Evolutionary conservation across 768 basidiomycete genomes (phyloP), one percentile per base, ranked within the genome.

Genomic region (Inosperma sp.): DNA sequence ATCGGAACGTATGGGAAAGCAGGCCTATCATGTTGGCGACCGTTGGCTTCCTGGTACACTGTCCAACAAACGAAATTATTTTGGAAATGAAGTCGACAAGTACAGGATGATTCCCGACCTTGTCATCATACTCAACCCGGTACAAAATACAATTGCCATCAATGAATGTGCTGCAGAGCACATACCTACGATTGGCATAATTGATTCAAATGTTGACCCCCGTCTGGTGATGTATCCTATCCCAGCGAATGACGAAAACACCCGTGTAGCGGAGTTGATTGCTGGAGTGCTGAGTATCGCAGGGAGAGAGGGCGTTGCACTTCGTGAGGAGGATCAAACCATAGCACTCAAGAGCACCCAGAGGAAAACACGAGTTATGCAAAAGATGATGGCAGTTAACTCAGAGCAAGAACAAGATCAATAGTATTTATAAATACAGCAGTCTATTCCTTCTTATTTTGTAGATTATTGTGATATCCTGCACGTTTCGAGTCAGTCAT

Each of bases 151-250:
- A 56, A 84, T 83, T 56, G 90, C 91, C 13, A 88, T 98, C 60
- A 83, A 87, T 48, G 96, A 99, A 72, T 94, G 92, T 60, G 91
- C 92, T 13, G 75, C 84, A 49, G 79, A 86, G 54, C 86, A 94
- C 62, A 80, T 98, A 49, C 96, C 96, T 0, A 98, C 96, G 1
- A 83, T 98, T 53, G 96, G 86, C 27, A 84, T 98, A 53, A 82
- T 94, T 48, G 96, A 99, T 68, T 91, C 93, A 17, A 93, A 99
- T 64, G 88, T 83, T 35, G 96, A 99, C 70, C 96, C 96, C 5
- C 83, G 96, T 21, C 77, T 93, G 31, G 94, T 99, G 55, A 96
- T 97, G 79, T 98, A 96, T 67, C 88, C 96, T 35, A 97, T 99
- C 62, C 94, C 93, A 0, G 93, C 91, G n/a, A 99, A 98, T 67